These are phyloP conservation scores for Forsythia suspensa DNA, from an alignment of 257 asterid species.

Conservation along the genomic window DNA sequence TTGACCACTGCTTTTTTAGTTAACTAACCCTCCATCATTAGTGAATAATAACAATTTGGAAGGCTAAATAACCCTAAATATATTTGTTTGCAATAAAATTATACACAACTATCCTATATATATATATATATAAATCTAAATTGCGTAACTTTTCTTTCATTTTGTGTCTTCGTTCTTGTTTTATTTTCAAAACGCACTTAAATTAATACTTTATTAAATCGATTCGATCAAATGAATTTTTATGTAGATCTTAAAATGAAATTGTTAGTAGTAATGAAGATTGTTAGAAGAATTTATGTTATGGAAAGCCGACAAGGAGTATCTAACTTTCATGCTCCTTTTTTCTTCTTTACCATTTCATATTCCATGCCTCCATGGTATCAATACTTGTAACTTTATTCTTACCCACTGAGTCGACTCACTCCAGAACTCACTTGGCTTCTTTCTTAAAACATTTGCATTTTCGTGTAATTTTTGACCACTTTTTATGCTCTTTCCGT, in stretches of 20 bases:
- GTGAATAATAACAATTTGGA: slow-evolving; percentile 4
- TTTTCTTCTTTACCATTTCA: slow-evolving; percentile 40
- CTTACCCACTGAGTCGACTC: slow-evolving; percentile 17
- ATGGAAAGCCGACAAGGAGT: slow-evolving; percentile 51
- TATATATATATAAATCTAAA: too few relatives aligned
- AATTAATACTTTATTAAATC: too few relatives aligned
- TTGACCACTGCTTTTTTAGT: slow-evolving; percentile 30
- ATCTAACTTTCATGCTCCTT: slow-evolving; percentile 49
- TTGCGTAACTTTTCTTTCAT: too few relatives aligned
- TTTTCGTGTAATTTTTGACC: background rate
- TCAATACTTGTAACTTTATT: slow-evolving; percentile 28
- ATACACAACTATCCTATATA: too few relatives aligned
- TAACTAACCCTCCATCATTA: slow-evolving; percentile 23
- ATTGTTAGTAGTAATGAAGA: background rate
- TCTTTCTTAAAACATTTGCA: background rate
- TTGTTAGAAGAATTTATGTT: background rate
- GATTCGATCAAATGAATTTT: too few relatives aligned
- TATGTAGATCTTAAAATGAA: too few relatives aligned
- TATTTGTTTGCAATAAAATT: too few relatives aligned
- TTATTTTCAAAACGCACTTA: too few relatives aligned
- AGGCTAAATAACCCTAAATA: slow-evolving; percentile 4
- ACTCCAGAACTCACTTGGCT: slow-evolving; percentile 4
- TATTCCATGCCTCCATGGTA: slow-evolving; percentile 36
- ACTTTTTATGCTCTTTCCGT: slow-evolving; percentile 12
- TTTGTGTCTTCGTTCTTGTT: too few relatives aligned